A percentile compares a stretch with the other conserved stretches of the same genome.
Conservation (phyloP, 352 stramenopile species). For the Pythium rishiriense region DNA sequence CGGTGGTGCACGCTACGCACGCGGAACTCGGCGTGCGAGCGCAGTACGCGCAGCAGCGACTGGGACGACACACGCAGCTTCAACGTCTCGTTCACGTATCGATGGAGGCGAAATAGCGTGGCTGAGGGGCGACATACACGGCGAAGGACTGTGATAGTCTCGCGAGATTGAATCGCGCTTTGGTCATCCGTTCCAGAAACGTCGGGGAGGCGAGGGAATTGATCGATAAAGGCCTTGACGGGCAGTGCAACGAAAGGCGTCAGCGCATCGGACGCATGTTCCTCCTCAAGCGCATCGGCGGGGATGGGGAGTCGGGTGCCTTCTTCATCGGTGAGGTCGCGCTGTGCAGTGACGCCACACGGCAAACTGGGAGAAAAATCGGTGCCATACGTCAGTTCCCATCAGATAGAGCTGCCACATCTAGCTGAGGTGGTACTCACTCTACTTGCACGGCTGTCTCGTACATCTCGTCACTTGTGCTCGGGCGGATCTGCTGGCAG, state of each 20-base stretch:
- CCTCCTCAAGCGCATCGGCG: conserved; percentile 55
- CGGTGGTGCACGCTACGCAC: conserved; percentile 38
- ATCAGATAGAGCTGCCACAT: not conserved
- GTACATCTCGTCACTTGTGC: conserved; percentile 38
- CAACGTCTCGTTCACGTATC: conserved; percentile 52
- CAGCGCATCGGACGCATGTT: conserved; percentile 51
- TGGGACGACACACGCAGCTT: conserved; percentile 38
- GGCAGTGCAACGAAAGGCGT: conserved; percentile 41
- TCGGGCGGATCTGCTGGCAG: conserved; percentile 48
- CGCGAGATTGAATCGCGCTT: conserved; percentile 6
- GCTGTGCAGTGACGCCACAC: conserved; percentile 43
- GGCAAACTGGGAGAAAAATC: conserved; percentile 40
- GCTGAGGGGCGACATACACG: conserved; percentile 48
- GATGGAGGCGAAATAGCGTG: conserved; percentile 62
- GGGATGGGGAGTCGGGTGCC: conserved; percentile 41
- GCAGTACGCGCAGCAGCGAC: conserved; percentile 48
- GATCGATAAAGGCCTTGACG: conserved; percentile 46
- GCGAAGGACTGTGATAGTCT: conserved; percentile 27
- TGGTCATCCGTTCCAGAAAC: not conserved
- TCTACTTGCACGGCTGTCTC: conserved; percentile 48
- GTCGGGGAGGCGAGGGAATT: conserved; percentile 50
- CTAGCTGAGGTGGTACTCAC: conserved; percentile 34
- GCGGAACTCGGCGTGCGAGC: conserved; percentile 36
- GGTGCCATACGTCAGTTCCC: not conserved
- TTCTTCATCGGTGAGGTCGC: conserved; percentile 2